A percentile compares a stretch with the other conserved stretches of the same genome.
These are phyloP conservation scores for Heliophila coronopifolia DNA, from an alignment of 441 rosid genomes.

Conservation along the genomic window DNA sequence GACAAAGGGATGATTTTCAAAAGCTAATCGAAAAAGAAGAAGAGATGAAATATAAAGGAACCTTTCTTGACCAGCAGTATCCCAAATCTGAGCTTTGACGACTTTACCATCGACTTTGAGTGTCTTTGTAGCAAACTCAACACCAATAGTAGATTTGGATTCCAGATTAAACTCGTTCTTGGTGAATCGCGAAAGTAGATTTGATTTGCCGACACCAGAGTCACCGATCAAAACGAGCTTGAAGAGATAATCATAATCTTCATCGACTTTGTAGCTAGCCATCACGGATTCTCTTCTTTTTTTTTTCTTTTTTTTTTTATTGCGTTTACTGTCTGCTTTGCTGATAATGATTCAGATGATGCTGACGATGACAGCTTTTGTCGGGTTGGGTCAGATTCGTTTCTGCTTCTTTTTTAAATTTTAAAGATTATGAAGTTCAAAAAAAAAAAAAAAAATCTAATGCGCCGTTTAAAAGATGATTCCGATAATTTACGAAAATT, in stretches of 20 bases:
- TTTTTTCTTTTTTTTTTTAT: too few relatives aligned
- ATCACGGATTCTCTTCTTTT: too few relatives aligned
- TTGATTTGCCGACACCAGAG: conserved; percentile 56
- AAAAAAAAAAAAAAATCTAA: not conserved
- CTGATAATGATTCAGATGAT: conserved; percentile 19
- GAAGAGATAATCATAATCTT: conserved; percentile 56
- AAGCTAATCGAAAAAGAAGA: not conserved
- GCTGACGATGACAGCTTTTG: not conserved
- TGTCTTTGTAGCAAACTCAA: conserved; percentile 54
- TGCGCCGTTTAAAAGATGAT: not conserved
- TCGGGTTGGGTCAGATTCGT: not conserved
- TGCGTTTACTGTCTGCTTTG: too few relatives aligned
- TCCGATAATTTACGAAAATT: too few relatives aligned
- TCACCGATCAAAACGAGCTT: conserved; percentile 58
- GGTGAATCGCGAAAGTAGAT: conserved; percentile 47
- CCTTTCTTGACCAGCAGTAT: conserved; percentile 69
- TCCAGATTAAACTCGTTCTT: conserved; percentile 55
- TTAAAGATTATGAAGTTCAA: not conserved
- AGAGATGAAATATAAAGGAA: not conserved
- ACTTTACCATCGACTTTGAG: conserved; percentile 41
- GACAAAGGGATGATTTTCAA: not conserved
- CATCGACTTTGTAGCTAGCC: conserved; percentile 44
- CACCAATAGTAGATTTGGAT: conserved; percentile 65
- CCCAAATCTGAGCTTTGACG: conserved; percentile 69
- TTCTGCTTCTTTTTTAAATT: not conserved